phyloP scores from a whole-genome alignment of 2,329 filamentous ascomycete genomes.

The Phaeosphaeriaceae sp. region DNA sequence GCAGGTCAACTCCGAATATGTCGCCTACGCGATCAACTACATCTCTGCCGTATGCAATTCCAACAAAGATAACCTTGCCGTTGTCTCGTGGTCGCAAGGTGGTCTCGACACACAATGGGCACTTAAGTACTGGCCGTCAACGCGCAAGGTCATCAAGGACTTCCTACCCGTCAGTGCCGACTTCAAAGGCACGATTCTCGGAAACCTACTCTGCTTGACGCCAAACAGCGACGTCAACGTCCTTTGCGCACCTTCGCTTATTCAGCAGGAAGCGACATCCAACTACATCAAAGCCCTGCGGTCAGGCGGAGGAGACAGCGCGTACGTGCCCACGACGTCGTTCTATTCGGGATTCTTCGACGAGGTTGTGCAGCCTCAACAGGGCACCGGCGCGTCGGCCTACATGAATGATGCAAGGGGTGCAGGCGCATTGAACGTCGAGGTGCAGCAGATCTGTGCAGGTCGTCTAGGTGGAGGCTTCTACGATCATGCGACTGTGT shows the following conservation, averaged over 20 bases:
- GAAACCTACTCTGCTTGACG: conserved; percentile 34
- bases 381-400: conserved; percentile 56
- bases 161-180: conserved; percentile 62
- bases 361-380: conserved; percentile 61
- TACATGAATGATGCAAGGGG: conserved; percentile 51
- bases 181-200: conserved; percentile 58
- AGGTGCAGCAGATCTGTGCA: conserved; percentile 56
- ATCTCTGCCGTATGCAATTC: conserved; percentile 48
- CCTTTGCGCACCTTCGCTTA: conserved; percentile 47
- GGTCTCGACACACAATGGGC: conserved; percentile 64
- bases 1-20: conserved; percentile 62
- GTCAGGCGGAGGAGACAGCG: conserved; percentile 56
- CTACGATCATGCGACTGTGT: conserved; percentile 59
- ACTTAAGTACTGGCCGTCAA: conserved; percentile 64
- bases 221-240: conserved; percentile 31
- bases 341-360: conserved; percentile 59
- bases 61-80: conserved; percentile 20
- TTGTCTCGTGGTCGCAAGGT: conserved; percentile 65
- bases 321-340: conserved; percentile 63
- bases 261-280: conserved; percentile 58
- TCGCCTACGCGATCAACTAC: conserved; percentile 67
- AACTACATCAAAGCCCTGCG: conserved; percentile 55
- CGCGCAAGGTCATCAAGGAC: conserved; percentile 54
- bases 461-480: conserved; percentile 52
- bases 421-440: conserved; percentile 59